phyloP scores from a whole-genome alignment of 148 eudicot species.

The Tetragonia tetragonoides region DNA sequence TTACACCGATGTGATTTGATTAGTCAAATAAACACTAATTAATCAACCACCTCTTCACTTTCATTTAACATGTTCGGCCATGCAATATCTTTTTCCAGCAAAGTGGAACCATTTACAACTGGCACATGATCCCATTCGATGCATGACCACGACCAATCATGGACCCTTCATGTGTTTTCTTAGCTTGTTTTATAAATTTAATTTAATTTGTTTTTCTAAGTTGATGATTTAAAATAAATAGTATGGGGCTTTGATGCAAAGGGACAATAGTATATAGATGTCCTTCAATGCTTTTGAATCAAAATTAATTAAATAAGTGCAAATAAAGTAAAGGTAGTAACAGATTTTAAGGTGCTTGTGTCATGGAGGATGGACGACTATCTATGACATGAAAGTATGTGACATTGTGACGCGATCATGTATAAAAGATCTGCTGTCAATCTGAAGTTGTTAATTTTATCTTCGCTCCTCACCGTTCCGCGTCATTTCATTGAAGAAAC shows the following conservation, averaged over 20 bases:
- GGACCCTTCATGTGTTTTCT: constrained; percentile 4
- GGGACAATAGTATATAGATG: not conserved
- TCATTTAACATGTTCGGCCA: not conserved
- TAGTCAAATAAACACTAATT: constrained; percentile 2
- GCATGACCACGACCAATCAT: constrained; percentile 9
- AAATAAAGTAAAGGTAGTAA: not conserved
- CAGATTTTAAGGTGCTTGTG: not conserved
- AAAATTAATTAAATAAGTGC: not conserved
- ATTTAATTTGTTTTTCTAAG: not conserved
- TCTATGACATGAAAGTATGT: constrained; percentile 1
- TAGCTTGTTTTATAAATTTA: not conserved
- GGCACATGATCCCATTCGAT: constrained; percentile 18
- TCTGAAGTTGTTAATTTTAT: too few relatives aligned
- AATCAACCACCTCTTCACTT: not conserved
- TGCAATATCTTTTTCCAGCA: constrained; percentile 14
- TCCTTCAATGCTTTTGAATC: not conserved
- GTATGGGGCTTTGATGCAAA: constrained; percentile 18
- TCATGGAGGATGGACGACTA: constrained; percentile 5
- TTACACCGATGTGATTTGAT: constrained; percentile 14
- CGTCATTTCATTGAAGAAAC: too few relatives aligned
- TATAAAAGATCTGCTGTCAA: too few relatives aligned
- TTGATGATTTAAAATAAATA: not conserved
- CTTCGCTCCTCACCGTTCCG: too few relatives aligned
- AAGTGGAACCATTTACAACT: constrained; percentile 30
- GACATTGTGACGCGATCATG: not conserved